Percentiles rank a stretch among this genome's conserved stretches.
Evolutionary conservation across 371 early-diverging fungal species (phyloP).

Genomic region (Globomyces sp.): DNA sequence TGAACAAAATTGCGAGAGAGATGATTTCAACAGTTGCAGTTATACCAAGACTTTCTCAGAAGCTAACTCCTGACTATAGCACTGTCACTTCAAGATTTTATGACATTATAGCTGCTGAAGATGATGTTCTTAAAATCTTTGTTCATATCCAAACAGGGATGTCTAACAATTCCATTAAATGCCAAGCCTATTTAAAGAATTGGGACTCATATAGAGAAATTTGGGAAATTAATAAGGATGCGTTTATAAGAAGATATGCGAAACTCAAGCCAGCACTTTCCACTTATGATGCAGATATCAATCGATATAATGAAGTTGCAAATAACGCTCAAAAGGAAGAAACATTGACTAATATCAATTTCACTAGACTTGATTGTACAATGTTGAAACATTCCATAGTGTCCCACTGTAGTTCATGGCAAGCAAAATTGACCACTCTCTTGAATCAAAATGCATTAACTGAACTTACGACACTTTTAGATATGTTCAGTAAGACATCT

Average conservation of each 20-base stretch:
- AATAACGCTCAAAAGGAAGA: constrained; percentile 64
- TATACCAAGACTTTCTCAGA: constrained; percentile 38
- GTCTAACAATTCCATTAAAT: constrained; percentile 50
- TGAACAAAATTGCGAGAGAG: constrained; percentile 49
- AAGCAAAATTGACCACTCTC: constrained; percentile 55
- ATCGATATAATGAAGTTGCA: constrained; percentile 60
- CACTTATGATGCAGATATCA: constrained; percentile 62
- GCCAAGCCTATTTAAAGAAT: constrained; percentile 52
- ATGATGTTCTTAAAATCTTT: constrained; percentile 56
- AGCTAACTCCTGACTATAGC: constrained; percentile 22
- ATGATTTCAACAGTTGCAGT: constrained; percentile 49
- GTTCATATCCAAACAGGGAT: constrained; percentile 52
- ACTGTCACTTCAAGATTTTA: constrained; percentile 27
- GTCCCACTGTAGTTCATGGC: constrained; percentile 56
- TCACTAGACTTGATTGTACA: constrained; percentile 56
- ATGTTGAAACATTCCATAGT: constrained; percentile 56
- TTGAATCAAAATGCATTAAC: constrained; percentile 54
- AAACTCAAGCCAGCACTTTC: constrained; percentile 61
- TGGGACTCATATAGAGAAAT: constrained; percentile 64
- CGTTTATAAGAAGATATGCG: constrained; percentile 60
- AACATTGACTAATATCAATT: constrained; percentile 56
- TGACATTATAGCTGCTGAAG: constrained; percentile 52
- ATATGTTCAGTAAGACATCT: constrained; percentile 49
- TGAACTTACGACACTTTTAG: constrained; percentile 47
- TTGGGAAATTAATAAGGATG: constrained; percentile 67